These are phyloP conservation scores for Eucalyptus polybractea DNA, from an alignment of 345 rosid species.

Conservation along the genomic window DNA sequence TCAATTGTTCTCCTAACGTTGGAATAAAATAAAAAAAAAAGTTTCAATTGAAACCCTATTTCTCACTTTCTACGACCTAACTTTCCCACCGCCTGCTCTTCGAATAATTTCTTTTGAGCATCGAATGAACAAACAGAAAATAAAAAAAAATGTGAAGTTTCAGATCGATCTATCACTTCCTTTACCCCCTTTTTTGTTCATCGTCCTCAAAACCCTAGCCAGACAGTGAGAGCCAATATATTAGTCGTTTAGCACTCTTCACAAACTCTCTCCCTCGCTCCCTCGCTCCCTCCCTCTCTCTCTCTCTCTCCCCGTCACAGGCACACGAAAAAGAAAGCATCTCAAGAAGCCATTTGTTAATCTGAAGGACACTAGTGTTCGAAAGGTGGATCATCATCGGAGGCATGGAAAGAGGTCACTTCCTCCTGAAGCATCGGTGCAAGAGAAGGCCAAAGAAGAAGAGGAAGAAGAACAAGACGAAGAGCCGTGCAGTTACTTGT, in stretches of 20 bases:
- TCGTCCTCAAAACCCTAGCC: neutral
- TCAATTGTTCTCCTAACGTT: neutral
- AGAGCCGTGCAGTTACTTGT: neutral
- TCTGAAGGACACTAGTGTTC: neutral
- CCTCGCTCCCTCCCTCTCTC: neutral
- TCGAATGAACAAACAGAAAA: neutral
- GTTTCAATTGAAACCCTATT: neutral
- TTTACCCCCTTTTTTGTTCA: neutral
- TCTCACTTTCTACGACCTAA: neutral
- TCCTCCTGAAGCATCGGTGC: conserved; percentile 55
- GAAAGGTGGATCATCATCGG: conserved; percentile 41
- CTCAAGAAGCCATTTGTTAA: neutral
- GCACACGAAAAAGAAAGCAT: neutral
- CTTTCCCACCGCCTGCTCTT: neutral
- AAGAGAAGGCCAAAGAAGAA: conserved; percentile 4
- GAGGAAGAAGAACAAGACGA: neutral
- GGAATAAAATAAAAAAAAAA: neutral
- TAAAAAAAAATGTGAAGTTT: neutral
- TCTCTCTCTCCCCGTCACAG: neutral
- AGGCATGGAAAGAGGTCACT: conserved; percentile 77
- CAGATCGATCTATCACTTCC: neutral
- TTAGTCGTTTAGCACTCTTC: neutral
- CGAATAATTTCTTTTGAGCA: neutral
- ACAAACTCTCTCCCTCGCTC: neutral
- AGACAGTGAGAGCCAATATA: neutral